Evolutionary conservation across 2,329 filamentous ascomycete genomes (phyloP).

Genomic region (Microdochium paspali): DNA sequence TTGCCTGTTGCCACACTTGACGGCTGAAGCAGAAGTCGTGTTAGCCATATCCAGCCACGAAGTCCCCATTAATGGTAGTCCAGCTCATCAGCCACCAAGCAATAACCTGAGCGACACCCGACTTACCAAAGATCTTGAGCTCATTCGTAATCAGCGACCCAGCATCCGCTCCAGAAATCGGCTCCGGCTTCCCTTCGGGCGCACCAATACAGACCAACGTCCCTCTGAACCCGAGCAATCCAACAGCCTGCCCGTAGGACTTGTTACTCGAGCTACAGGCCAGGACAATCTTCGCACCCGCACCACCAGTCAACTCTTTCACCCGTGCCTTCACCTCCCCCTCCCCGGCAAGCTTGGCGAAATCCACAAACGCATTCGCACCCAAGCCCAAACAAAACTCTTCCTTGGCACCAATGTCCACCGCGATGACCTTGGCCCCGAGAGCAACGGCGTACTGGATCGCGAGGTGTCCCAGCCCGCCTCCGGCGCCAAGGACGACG

Average conservation of each 20-base stretch:
- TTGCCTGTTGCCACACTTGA: too few species aligned
- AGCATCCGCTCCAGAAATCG: constrained; percentile 34
- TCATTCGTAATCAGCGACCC: constrained; percentile 28
- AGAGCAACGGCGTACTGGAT: constrained; percentile 29
- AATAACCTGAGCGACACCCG: constrained; percentile 35
- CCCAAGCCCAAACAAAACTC: constrained; percentile 47
- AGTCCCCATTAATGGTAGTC: constrained; percentile 35
- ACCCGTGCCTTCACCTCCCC: constrained; percentile 31
- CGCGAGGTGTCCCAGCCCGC: constrained; percentile 51
- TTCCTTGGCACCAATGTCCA: constrained; percentile 55
- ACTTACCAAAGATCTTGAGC: constrained; percentile 39
- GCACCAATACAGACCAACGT: constrained; percentile 42
- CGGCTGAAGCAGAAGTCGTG: constrained; percentile 8
- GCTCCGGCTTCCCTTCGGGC: constrained; percentile 31
- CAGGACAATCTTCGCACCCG: constrained; percentile 52
- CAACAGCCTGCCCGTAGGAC: constrained; percentile 37
- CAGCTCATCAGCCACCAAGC: too few species aligned
- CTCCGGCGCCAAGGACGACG: constrained; percentile 50
- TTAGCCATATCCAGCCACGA: constrained; percentile 25
- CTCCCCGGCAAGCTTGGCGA: constrained; percentile 36
- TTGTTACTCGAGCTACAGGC: constrained; percentile 41
- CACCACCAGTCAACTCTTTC: constrained; percentile 42
- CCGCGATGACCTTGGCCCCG: constrained; percentile 54
- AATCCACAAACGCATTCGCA: constrained; percentile 56
- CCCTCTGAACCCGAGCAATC: constrained; percentile 36